Base-by-base conservation (phyloP, 306 rosid genomes). In the Corylus heterophylla region DNA sequence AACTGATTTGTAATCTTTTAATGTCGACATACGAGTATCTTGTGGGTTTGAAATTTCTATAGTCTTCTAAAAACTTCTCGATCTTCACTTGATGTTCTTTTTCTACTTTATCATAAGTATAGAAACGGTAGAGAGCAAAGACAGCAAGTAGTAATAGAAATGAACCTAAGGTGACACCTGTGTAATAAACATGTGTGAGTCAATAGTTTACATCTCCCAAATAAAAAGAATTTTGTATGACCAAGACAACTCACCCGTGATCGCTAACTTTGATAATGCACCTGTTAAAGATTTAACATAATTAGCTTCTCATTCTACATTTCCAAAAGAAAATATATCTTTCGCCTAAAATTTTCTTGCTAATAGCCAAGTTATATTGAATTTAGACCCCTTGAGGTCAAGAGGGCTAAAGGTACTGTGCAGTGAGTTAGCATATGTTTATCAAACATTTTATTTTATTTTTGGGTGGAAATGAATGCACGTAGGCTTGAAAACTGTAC, bases 11-110 rank as follows among this genome's bases (percentile, higher is more conserved):
- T 78, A 29, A 86, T 75, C 61, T 77, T 74, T 78, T 81, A 64
- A 86, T 72, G 66, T 86, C 87, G 0, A 51, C 77, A 44, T 78
- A 83, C 4, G 83, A 66, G 50, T 71, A 80, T 37, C 89, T 75
- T 12, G 87, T 52, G 2, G 83, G 85, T 64, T 73, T 75, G 12
- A 77, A 54, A 71, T 85, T 83, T 71, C 70, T 76, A 39, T 79
- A 79, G 9, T 83, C 79, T 54, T 76, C 74, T 73, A 79, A 68
- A 75, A 81, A 78, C 35, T 31, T 73, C 25, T 70, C 75, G 22
- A 83, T 78, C 59, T 63, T 83, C 4, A 4, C 16, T 47, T 78
- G 81, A 52, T 75, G 47, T 52, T 71, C 85, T 31, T 62, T 72
- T 78, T 68, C 77, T 75, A 5, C 0, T 54, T 48, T 27, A 12